Percentiles rank a stretch among this genome's conserved stretches.
phyloP scores from a whole-genome alignment of 306 rosid genomes.

The Pachyrhizus erosus region DNA sequence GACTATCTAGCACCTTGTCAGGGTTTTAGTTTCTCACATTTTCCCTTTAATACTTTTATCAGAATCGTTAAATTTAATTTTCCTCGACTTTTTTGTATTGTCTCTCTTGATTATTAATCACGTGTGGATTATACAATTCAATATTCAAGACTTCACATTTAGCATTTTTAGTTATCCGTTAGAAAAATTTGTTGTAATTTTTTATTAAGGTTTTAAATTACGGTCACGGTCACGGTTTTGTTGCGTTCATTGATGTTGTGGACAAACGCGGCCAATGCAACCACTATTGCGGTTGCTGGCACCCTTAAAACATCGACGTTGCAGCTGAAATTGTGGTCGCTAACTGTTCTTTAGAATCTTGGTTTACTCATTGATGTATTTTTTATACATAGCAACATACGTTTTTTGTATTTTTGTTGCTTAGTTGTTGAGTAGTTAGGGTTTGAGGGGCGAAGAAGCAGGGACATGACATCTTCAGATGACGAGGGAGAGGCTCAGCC shows the following conservation, averaged over 20 bases:
- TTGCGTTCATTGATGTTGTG: background rate
- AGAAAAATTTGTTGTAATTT: background rate
- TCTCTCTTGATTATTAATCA: background rate
- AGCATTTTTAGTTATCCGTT: background rate
- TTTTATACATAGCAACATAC: background rate
- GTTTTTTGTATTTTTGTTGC: background rate
- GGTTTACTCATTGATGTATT: slow-evolving; percentile 8
- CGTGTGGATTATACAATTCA: too few species aligned
- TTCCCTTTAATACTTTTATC: background rate
- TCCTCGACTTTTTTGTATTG: background rate
- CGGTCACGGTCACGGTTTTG: background rate
- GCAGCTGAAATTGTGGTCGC: too few species aligned
- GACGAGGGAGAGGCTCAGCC: slow-evolving; percentile 71
- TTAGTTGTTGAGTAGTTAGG: slow-evolving; percentile 38
- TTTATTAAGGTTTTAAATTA: background rate
- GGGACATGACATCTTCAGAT: slow-evolving; percentile 76
- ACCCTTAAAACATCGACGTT: too few species aligned
- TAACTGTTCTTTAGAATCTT: background rate
- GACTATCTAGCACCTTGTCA: too few species aligned
- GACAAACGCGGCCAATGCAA: too few species aligned
- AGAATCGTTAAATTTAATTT: background rate
- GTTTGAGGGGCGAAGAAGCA: slow-evolving; percentile 32
- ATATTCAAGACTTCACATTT: background rate
- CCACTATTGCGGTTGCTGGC: too few species aligned
- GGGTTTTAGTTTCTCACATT: background rate